phyloP scores from a whole-genome alignment of 148 eudicot genomes.

The Dianthus caryophyllus region DNA sequence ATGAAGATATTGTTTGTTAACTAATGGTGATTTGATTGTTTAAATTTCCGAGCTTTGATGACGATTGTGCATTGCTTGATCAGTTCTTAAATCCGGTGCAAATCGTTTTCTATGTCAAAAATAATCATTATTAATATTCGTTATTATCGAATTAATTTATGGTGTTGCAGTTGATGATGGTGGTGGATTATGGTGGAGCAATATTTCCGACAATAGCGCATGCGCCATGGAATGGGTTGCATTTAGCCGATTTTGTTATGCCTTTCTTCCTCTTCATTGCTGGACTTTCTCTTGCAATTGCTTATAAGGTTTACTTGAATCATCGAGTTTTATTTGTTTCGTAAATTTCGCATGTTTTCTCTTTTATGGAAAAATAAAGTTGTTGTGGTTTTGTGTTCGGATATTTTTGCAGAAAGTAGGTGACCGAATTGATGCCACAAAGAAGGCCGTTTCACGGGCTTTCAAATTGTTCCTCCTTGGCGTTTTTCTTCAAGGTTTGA shows the following conservation, averaged over 20 bases:
- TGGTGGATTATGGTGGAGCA: slow-evolving; percentile 82
- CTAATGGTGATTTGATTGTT: too few species aligned
- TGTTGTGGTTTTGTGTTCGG: not conserved
- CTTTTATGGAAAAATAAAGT: not conserved
- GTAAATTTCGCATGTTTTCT: not conserved
- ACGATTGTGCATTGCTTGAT: too few species aligned
- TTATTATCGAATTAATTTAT: not conserved
- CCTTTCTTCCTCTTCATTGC: slow-evolving; percentile 85
- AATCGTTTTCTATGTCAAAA: too few species aligned
- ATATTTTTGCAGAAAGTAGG: slow-evolving; percentile 51
- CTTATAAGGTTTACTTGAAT: slow-evolving; percentile 47
- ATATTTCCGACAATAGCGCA: slow-evolving; percentile 64
- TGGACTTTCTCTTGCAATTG: slow-evolving; percentile 79
- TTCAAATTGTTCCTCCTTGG: slow-evolving; percentile 67
- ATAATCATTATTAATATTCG: too few species aligned
- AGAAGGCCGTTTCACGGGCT: slow-evolving; percentile 52
- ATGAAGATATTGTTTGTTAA: too few species aligned
- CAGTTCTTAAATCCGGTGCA: too few species aligned
- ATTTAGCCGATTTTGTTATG: slow-evolving; percentile 88
- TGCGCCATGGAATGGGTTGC: slow-evolving; percentile 84
- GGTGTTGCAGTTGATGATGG: slow-evolving; percentile 63
- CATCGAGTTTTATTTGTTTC: not conserved
- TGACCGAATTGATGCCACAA: slow-evolving; percentile 54
- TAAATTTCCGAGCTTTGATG: too few species aligned
- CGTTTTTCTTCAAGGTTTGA: slow-evolving; percentile 76